These are phyloP conservation scores for Symbiodinium natans DNA, from an alignment of 73 alveolate species.

Conservation along the genomic window DNA sequence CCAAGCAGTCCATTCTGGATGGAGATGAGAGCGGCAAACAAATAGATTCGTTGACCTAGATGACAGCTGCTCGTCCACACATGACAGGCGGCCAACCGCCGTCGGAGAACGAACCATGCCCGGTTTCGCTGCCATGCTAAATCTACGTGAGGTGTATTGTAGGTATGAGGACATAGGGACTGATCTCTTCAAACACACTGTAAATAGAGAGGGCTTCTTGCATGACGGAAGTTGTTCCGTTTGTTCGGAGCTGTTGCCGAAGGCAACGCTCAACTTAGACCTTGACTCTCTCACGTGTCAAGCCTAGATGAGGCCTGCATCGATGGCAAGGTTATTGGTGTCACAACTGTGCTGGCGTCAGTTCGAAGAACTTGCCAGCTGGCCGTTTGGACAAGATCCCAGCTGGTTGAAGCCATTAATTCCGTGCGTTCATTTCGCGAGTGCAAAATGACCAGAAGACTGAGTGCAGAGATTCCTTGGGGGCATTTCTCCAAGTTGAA, in stretches of 20 bases:
- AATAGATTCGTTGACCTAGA: too few species aligned
- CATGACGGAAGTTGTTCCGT: neutral
- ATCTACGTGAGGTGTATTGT: neutral
- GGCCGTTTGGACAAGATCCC: constrained; percentile 14
- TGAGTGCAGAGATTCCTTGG: too few species aligned
- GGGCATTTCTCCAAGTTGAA: too few species aligned
- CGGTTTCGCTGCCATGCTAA: constrained; percentile 79
- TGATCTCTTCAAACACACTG: neutral
- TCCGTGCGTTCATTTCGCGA: neutral
- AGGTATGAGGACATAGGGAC: too few species aligned
- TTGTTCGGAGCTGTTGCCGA: constrained; percentile 43
- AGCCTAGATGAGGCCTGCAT: constrained; percentile 54
- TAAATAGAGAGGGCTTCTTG: neutral
- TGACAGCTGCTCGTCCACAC: neutral
- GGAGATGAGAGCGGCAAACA: too few species aligned
- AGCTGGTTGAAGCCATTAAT: constrained; percentile 38
- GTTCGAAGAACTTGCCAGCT: constrained; percentile 93
- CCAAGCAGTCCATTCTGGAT: too few species aligned
- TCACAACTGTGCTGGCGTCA: constrained; percentile 66
- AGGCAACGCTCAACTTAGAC: constrained; percentile 30
- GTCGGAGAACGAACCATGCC: constrained; percentile 51
- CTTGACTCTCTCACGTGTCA: neutral
- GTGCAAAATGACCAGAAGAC: neutral
- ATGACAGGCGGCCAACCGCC: constrained; percentile 70
- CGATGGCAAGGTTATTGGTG: constrained; percentile 27